Percentiles rank a stretch among this genome's conserved stretches.
Conservation (phyloP, 129 eudicot species). For the Saussurea involucrata region DNA sequence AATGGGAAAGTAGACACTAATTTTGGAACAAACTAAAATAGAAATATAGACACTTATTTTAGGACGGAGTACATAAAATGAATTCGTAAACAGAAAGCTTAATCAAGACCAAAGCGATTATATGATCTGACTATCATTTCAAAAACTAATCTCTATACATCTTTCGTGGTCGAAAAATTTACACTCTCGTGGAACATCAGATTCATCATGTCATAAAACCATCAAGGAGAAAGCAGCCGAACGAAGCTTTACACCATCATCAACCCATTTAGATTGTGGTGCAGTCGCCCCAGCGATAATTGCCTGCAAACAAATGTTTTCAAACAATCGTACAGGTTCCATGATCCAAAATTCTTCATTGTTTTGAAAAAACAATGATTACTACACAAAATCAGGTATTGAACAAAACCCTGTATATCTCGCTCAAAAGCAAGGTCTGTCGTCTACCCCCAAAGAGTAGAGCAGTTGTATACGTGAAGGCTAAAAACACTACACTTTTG, state of each 20-base stretch:
- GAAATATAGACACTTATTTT: too few species aligned
- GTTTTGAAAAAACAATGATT: neutral
- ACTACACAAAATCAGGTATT: neutral
- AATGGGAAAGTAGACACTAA: too few species aligned
- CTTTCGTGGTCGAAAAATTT: slow-evolving; percentile 17
- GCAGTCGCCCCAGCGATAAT: slow-evolving; percentile 80
- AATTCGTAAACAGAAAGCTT: neutral
- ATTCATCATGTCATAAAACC: slow-evolving; percentile 32
- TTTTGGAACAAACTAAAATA: too few species aligned
- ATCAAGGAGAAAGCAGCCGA: slow-evolving; percentile 89
- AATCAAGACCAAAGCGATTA: neutral
- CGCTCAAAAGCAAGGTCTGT: neutral
- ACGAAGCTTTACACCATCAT: slow-evolving; percentile 83
- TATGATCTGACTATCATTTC: neutral
- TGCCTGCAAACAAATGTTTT: slow-evolving; percentile 41
- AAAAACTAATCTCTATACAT: slow-evolving; percentile 24
- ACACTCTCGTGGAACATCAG: slow-evolving; percentile 6
- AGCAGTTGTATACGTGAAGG: neutral
- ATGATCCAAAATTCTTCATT: neutral
- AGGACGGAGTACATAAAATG: too few species aligned
- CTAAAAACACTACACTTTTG: neutral
- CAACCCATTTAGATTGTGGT: slow-evolving; percentile 63
- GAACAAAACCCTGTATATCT: neutral
- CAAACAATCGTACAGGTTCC: too few species aligned
- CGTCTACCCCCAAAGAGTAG: too few species aligned